Conservation (phyloP, 257 asterid genomes). For the Echium plantagineum region DNA sequence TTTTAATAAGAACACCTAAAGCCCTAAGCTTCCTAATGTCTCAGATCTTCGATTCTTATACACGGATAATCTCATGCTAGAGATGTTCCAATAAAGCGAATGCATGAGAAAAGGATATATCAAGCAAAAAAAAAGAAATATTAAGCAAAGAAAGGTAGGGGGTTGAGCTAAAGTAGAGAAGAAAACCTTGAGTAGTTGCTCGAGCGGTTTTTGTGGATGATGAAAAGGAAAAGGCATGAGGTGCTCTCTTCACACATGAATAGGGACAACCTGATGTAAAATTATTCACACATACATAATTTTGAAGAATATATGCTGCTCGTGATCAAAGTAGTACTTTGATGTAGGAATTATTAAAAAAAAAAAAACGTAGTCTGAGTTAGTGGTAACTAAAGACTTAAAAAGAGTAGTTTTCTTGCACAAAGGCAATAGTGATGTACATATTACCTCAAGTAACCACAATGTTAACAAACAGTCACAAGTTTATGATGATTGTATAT, state of each 20-base stretch:
- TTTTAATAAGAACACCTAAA: not conserved
- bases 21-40: not conserved
- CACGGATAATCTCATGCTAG: not conserved
- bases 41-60: not conserved
- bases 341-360: too few relatives aligned
- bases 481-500: too few relatives aligned
- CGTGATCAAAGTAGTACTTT: too few relatives aligned
- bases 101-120: not conserved
- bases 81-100: not conserved
- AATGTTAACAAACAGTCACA: too few relatives aligned
- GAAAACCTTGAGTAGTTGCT: slow-evolving; percentile 67
- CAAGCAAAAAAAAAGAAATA: not conserved
- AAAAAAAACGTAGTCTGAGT: too few relatives aligned
- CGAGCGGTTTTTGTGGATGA: slow-evolving; percentile 56
- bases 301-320: not conserved
- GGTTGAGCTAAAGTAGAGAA: not conserved
- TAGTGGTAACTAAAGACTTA: too few relatives aligned
- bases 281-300: not conserved
- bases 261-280: slow-evolving; percentile 55
- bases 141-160: not conserved
- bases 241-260: slow-evolving; percentile 77
- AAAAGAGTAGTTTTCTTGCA: too few relatives aligned
- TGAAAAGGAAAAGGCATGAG: slow-evolving; percentile 62
- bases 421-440: too few relatives aligned
- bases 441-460: too few relatives aligned